Base-by-base conservation (phyloP, 371 early-diverging fungal genomes). In the Mucor piriformis region DNA sequence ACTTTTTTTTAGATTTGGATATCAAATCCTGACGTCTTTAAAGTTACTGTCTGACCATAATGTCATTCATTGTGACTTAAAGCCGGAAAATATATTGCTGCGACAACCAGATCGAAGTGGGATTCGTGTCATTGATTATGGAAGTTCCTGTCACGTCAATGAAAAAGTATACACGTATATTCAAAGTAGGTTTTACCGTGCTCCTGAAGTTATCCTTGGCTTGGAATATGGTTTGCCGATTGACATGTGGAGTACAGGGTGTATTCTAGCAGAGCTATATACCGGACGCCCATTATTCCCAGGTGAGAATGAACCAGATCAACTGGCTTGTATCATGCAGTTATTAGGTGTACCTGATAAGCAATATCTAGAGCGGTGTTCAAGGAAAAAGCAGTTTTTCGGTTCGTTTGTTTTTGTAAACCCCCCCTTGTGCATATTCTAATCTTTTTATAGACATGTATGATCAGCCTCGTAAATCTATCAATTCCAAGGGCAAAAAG, bases 191-290 rank as follows among this genome's bases (percentile, higher is more conserved):
- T 99, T 96, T 79, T 99, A 98, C 70, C 89, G 99, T 34, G 91
- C 94, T 15, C 97, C 98, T 11, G 98, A 98, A 67, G 96, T 99
- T 11, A 94, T 99, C 34, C 70, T 97, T 37, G 96, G 95, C 54
- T 54, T 90, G 65, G 77, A 85, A 1, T 99, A 99, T 71, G 87
- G 83, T 46, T 89, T 85, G 63, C 83, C 93, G 2, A 94, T 99
- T 61, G 99, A 99, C 75, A 95, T 99, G 88, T 99, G 99, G 99
- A 91, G 92, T 49, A 77, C 99, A 24, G 99, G 99, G 0, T 99
- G 99, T 73, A 98, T 99, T 40, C 82, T 98, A 6, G 94, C 91
- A 16, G 99, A 99, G 68, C 82, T 99, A 18, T 84, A 90, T 52
- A 89, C 91, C 0, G 93, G 93, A 15, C 65, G 55, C 58, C 98